Evolutionary conservation across 1,139 yeast genomes (phyloP).

Genomic region (Kurtzmaniella quercitrusa): DNA sequence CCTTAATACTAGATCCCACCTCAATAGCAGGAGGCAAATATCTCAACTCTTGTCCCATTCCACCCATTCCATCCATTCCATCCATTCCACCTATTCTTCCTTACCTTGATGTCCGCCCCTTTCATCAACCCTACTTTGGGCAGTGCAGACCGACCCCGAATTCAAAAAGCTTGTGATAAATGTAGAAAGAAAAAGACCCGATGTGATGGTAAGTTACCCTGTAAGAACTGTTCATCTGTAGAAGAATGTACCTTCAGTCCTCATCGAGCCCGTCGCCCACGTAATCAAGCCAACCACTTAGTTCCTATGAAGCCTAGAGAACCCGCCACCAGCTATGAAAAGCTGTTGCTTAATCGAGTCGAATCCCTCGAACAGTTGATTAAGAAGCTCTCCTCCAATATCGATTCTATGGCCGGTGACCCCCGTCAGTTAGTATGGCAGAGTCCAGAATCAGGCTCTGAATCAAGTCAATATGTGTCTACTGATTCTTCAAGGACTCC

Average conservation of each 20-base stretch:
- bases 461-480: neutral
- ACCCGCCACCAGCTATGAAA: neutral
- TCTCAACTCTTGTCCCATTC: too few species aligned
- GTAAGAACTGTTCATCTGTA: constrained; percentile 16
- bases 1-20: too few species aligned
- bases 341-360: constrained; percentile 5
- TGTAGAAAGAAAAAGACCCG: constrained; percentile 23
- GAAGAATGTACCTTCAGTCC: constrained; percentile 15
- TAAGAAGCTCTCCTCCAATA: constrained; percentile 10
- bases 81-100: neutral
- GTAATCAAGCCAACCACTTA: constrained; percentile 8
- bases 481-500: neutral
- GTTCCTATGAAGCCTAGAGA: constrained; percentile 2
- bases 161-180: constrained; percentile 20
- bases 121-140: constrained; percentile 7
- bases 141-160: constrained; percentile 12
- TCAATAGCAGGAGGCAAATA: too few species aligned
- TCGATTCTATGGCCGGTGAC: constrained; percentile 3
- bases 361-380: constrained; percentile 9
- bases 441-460: neutral
- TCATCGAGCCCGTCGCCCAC: constrained; percentile 14
- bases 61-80: neutral
- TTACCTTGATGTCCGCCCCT: constrained; percentile 4
- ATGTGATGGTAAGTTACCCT: constrained; percentile 21
- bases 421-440: neutral